A percentile compares a stretch with the other conserved stretches of the same genome.
These are phyloP conservation scores for Ceratocystis alfenasii DNA, from an alignment of 2,329 filamentous ascomycete species.

Conservation along the genomic window DNA sequence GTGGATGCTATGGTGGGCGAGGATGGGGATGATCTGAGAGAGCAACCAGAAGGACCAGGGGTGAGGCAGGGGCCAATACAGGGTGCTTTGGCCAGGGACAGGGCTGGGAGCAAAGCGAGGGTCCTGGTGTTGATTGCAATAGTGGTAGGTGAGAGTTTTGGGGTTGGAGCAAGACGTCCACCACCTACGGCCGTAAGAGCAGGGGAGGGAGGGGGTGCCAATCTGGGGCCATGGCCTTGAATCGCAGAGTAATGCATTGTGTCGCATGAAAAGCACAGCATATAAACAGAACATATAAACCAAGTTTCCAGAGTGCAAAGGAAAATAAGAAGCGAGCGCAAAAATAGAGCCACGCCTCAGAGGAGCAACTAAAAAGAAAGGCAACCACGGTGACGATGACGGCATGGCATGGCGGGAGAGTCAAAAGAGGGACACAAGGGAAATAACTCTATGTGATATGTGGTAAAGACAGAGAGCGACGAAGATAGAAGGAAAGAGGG, in stretches of 20 bases:
- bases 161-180: not conserved
- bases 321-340: not conserved
- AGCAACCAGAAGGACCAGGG: not conserved
- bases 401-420: too few species aligned
- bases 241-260: not conserved
- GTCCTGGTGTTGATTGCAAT: not conserved
- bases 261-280: not conserved
- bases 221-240: not conserved
- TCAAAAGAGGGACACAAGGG: too few species aligned
- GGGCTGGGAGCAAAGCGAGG: not conserved
- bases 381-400: not conserved
- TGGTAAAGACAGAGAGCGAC: not conserved
- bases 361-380: not conserved
- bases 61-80: not conserved
- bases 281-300: conserved; percentile 2
- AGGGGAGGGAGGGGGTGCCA: not conserved
- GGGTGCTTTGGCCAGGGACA: not conserved
- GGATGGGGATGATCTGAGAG: conserved; percentile 8
- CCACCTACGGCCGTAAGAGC: not conserved
- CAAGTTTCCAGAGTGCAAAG: not conserved
- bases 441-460: too few species aligned
- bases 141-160: not conserved
- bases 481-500: not conserved
- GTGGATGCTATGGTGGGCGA: not conserved
- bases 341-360: conserved; percentile 9